phyloP scores from a whole-genome alignment of 768 basidiomycete species.

The Auriscalpium microsporum region DNA sequence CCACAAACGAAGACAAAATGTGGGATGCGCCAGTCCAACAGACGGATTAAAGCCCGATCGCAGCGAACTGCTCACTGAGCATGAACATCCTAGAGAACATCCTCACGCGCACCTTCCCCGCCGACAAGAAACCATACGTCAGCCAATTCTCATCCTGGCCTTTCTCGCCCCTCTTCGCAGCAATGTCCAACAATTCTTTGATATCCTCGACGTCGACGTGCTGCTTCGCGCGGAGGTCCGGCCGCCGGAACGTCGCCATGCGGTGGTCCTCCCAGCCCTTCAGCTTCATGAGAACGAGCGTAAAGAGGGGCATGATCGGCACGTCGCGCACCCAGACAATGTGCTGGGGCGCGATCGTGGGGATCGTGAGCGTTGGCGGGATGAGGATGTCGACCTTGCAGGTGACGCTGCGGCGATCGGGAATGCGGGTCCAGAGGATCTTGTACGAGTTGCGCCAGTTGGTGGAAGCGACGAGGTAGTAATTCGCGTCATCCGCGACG shows the following conservation, averaged over 20 bases:
- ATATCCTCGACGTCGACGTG: constrained; percentile 35
- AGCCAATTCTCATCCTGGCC: not conserved
- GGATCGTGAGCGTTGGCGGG: constrained; percentile 22
- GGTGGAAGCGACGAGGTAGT: constrained; percentile 30
- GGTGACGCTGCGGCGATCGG: not conserved
- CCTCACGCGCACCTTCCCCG: not conserved
- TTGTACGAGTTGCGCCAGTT: constrained; percentile 31
- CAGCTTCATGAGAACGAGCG: constrained; percentile 25
- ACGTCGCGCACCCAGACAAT: constrained; percentile 8
- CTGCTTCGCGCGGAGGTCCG: constrained; percentile 30
- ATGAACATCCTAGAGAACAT: not conserved
- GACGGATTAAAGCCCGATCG: no score
- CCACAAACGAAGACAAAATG: no score
- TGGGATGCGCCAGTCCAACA: no score
- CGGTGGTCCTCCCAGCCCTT: constrained; percentile 24
- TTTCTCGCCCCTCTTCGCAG: constrained; percentile 1
- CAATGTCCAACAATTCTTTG: constrained; percentile 31
- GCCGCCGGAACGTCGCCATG: constrained; percentile 17
- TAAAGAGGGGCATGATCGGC: constrained; percentile 24
- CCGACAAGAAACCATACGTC: not conserved
- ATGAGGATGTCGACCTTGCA: constrained; percentile 28
- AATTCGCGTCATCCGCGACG: constrained; percentile 22
- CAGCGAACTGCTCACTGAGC: no score
- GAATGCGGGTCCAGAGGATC: constrained; percentile 32
- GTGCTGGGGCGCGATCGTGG: constrained; percentile 12